Base-by-base conservation (phyloP, 495 filamentous ascomycete genomes). In the Hapsidospora chrysogenum region DNA sequence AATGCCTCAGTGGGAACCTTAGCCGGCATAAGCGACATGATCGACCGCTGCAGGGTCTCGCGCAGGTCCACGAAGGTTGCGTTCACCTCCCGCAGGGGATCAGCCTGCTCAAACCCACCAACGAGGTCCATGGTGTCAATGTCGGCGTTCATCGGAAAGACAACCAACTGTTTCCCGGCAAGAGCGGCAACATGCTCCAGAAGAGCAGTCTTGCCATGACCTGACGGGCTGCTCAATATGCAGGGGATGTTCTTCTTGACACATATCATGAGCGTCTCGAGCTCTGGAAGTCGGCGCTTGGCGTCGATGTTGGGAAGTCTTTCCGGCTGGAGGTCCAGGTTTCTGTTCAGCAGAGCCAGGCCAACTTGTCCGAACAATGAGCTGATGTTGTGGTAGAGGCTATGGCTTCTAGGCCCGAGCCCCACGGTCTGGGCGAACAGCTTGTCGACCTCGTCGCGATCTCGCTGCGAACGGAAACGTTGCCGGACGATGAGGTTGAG, bases 121-220 rank as follows among this genome's bases (percentile, higher is more conserved):
- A 99, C 79, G 16, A 99, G 66, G 49, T 99, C 92, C 74, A 87
- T 94, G 11, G 87, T 82, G 53, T 99, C 92, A 32, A 87, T 81
- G 41, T 96, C 92, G 3, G 82, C 72, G 52, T 92, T 95, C 45
- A 96, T 63, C 9, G 85, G 71, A 36, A 95, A 75, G 28, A 80
- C 76, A 28, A 81, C 66, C 9, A 95, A 55, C 4, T 70, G 58
- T 27, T 76, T 76, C 17, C 89, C 87, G 36, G 68, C 66, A 18
- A 78, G 46, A 22, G 78, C 73, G 13, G 92, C 86, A n/a, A 94
- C 58, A 33, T 85, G 76, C 26, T 72, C 61, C 14, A 99, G 61
- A 2, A 92, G 53, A 3, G 68, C 68, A 0, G 81, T 85, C 54
- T 96, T 99, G 13, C 89, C 87, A 51, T 68, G 80, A 3, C 84